Percentiles rank a stretch among this genome's conserved stretches.
phyloP scores from a whole-genome alignment of 2,329 filamentous ascomycete species.

The Boeremia exigua region DNA sequence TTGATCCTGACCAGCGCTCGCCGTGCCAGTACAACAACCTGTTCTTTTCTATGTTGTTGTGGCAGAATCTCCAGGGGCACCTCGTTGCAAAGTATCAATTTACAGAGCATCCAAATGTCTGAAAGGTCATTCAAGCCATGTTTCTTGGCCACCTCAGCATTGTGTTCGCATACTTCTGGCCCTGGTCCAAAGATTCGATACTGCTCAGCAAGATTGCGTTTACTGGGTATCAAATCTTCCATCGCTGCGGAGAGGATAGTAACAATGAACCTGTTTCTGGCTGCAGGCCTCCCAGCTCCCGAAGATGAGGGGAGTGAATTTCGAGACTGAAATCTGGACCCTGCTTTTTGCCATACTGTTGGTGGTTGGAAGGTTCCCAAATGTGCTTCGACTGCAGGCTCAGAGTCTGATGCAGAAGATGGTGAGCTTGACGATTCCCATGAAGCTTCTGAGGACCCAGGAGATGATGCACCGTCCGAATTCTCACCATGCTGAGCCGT shows the following conservation, averaged over 20 bases:
- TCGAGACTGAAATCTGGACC: constrained; percentile 62
- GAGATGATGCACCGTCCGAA: constrained; percentile 34
- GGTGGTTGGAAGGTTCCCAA: constrained; percentile 57
- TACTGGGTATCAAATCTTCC: constrained; percentile 75
- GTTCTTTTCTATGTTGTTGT: constrained; percentile 61
- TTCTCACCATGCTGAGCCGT: constrained; percentile 25
- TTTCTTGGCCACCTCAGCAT: constrained; percentile 76
- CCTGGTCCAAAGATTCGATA: constrained; percentile 87
- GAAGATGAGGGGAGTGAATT: constrained; percentile 49
- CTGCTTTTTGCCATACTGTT: constrained; percentile 58
- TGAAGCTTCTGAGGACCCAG: constrained; percentile 37
- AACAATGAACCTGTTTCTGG: constrained; percentile 70
- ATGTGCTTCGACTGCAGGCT: constrained; percentile 48
- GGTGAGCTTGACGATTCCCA: constrained; percentile 48
- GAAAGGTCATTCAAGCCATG: constrained; percentile 74
- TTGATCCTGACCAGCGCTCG: constrained; percentile 62
- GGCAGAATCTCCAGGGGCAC: constrained; percentile 72
- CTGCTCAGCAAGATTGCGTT: constrained; percentile 74
- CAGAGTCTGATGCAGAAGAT: constrained; percentile 45
- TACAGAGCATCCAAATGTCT: constrained; percentile 83
- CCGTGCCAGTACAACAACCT: constrained; percentile 72
- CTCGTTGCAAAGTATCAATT: constrained; percentile 76
- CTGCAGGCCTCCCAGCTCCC: constrained; percentile 35
- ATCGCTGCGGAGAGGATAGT: constrained; percentile 70
- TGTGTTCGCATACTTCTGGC: constrained; percentile 81